A percentile compares a stretch with the other conserved stretches of the same genome.
Conservation (phyloP, 495 filamentous ascomycete species). For the Hypoxylon fuscum region DNA sequence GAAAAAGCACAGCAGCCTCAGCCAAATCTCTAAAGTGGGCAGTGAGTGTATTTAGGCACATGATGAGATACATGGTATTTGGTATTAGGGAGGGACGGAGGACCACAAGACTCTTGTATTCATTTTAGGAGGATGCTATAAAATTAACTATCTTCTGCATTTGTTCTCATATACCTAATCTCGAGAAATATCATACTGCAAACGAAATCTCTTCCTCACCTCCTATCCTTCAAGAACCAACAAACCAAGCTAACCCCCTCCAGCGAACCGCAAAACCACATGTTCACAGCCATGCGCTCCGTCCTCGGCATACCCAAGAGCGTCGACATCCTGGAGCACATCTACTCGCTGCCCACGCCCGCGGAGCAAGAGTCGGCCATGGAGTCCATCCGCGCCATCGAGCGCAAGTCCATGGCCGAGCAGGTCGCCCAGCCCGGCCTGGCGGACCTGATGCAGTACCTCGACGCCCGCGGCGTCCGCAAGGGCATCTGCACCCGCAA, state of each 20-base stretch:
- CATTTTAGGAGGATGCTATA: no score
- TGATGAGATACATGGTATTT: no score
- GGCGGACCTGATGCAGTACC: slow-evolving; percentile 76
- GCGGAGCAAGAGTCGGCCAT: slow-evolving; percentile 70
- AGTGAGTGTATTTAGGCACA: no score
- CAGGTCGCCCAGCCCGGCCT: slow-evolving; percentile 87
- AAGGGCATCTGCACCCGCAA: slow-evolving; percentile 95
- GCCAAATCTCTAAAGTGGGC: no score
- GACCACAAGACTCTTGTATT: no score
- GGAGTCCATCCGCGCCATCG: slow-evolving; percentile 77
- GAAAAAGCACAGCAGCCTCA: background rate
- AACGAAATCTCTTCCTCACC: no score
- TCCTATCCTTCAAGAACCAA: background rate
- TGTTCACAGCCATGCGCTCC: slow-evolving; percentile 88
- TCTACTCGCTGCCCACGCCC: slow-evolving; percentile 72
- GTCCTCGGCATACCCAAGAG: slow-evolving; percentile 69
- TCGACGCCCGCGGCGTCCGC: slow-evolving; percentile 69
- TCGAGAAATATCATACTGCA: no score
- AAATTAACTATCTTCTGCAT: no score
- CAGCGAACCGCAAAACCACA: slow-evolving; percentile 91
- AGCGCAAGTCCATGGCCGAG: slow-evolving; percentile 77
- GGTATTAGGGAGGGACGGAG: no score
- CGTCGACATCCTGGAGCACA: slow-evolving; percentile 87
- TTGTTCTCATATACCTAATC: no score
- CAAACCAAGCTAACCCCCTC: slow-evolving; percentile 17